Percentiles rank a stretch among this genome's conserved stretches.
These are phyloP conservation scores for Plasmopara viticola DNA, from an alignment of 352 stramenopile genomes.

Conservation along the genomic window DNA sequence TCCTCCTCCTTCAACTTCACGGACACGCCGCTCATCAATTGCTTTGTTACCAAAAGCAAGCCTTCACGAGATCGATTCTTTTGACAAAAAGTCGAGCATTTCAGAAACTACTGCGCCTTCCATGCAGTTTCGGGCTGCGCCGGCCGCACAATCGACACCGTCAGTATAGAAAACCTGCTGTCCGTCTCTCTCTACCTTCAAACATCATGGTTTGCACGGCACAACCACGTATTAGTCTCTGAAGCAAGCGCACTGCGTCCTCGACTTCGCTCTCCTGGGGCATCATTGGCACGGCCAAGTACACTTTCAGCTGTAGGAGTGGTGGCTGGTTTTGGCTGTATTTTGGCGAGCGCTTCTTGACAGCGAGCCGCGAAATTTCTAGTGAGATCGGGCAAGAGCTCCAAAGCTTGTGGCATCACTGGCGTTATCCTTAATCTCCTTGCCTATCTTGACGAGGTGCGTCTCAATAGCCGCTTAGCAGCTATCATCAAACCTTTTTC, in stretches of 20 bases:
- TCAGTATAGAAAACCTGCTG: conserved; percentile 24
- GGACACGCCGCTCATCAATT: conserved; percentile 51
- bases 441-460: conserved; percentile 81
- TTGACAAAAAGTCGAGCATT: conserved; percentile 86
- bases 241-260: conserved; percentile 73
- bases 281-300: conserved; percentile 2
- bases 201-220: conserved; percentile 93
- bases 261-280: conserved; percentile 44
- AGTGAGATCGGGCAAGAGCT: neutral
- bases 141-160: conserved; percentile 31
- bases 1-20: too few relatives aligned
- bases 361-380: conserved; percentile 6
- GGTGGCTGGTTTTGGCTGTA: too few relatives aligned
- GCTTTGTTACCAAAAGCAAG: conserved; percentile 62
- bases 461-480: conserved; percentile 62
- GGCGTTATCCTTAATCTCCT: conserved; percentile 25
- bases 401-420: neutral
- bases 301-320: conserved; percentile 72
- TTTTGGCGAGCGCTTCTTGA: conserved; percentile 32
- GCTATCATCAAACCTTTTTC: too few relatives aligned
- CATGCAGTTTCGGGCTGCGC: conserved; percentile 53
- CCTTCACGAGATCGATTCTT: conserved; percentile 74
- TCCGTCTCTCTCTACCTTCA: conserved; percentile 81
- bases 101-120: conserved; percentile 85
- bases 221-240: conserved; percentile 83